A percentile compares a stretch with the other conserved stretches of the same genome.
Evolutionary conservation across 75 land plant genomes (phyloP).

Genomic region (Azolla pinnata): DNA sequence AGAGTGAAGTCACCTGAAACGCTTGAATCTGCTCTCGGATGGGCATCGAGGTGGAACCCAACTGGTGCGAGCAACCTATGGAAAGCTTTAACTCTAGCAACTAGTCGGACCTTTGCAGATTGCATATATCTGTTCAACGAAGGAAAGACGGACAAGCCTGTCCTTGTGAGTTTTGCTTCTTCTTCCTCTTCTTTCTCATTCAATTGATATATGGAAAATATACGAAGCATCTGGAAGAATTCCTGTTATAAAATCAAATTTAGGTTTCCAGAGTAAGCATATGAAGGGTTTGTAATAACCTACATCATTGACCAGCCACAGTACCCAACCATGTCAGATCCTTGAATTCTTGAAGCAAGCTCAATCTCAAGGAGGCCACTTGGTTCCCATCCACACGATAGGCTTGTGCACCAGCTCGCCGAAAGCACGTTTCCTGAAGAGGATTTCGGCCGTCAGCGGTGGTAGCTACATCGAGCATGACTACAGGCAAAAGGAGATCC

Average conservation of each 20-base stretch:
- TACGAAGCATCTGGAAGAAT: no score
- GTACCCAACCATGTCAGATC: no score
- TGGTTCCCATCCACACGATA: slow-evolving; percentile 11
- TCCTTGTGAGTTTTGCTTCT: slow-evolving; percentile 14
- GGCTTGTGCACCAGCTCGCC: slow-evolving; percentile 11
- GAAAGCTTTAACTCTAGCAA: slow-evolving; percentile 16
- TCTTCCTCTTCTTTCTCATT: background rate
- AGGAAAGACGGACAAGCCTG: slow-evolving; percentile 22
- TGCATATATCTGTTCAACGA: slow-evolving; percentile 24
- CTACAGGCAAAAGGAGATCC: background rate
- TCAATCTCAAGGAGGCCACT: slow-evolving; percentile 9
- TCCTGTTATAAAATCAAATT: no score
- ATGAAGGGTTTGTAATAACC: no score
- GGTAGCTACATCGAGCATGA: slow-evolving; percentile 11
- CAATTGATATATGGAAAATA: background rate
- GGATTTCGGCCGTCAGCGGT: slow-evolving; percentile 14
- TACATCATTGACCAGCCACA: no score
- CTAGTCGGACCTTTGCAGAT: slow-evolving; percentile 10
- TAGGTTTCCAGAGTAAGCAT: background rate
- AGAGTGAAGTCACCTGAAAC: slow-evolving; percentile 10
- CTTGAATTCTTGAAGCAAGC: slow-evolving; percentile 10
- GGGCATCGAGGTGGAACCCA: slow-evolving; percentile 17
- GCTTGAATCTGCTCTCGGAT: slow-evolving; percentile 11
- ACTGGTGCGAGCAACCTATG: slow-evolving; percentile 15
- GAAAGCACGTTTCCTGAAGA: slow-evolving; percentile 15